A percentile compares a stretch with the other conserved stretches of the same genome.
phyloP scores from a whole-genome alignment of 140 eudicot genomes.

The Anethum foeniculum region DNA sequence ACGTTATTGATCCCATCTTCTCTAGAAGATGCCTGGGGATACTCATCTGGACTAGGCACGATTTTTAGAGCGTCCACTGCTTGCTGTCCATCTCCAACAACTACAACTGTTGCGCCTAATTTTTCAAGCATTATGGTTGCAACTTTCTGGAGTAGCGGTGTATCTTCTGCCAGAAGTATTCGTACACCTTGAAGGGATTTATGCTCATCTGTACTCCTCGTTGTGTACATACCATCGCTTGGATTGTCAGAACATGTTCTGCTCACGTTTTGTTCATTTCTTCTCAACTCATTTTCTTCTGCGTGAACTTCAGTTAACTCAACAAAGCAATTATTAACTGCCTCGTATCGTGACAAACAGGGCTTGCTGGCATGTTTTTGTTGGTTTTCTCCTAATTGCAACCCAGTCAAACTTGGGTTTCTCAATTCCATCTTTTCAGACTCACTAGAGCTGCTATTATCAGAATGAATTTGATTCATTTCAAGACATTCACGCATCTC shows the following conservation, averaged over 20 bases:
- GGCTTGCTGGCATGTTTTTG: conserved; percentile 2
- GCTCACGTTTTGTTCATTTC: conserved; percentile 19
- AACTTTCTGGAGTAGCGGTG: conserved; percentile 87
- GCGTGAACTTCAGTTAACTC: conserved; percentile 38
- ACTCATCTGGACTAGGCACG: conserved; percentile 22
- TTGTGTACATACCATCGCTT: conserved; percentile 15
- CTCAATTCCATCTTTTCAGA: conserved; percentile 40
- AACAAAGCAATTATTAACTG: conserved; percentile 40
- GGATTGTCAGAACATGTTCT: conserved; percentile 17
- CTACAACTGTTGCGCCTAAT: conserved; percentile 77
- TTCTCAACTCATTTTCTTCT: conserved; percentile 24
- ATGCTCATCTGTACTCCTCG: conserved; percentile 30
- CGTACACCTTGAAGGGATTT: conserved; percentile 60
- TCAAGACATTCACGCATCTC: conserved; percentile 52
- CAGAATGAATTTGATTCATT: conserved; percentile 52
- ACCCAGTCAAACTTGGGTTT: conserved; percentile 9
- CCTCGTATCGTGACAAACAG: conserved; percentile 28
- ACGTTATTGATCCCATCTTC: conserved; percentile 15
- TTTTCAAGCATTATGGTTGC: conserved; percentile 96
- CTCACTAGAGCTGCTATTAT: conserved; percentile 53
- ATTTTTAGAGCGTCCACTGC: conserved; percentile 69
- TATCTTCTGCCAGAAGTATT: conserved; percentile 89
- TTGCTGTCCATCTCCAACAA: conserved; percentile 81
- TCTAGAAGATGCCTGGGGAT: conserved; percentile 5
- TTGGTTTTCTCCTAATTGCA: conserved; percentile 20